Evolutionary conservation across 2,329 filamentous ascomycete species (phyloP), one percentile per base, ranked within the genome.

Genomic region (Monosporascus sp.): DNA sequence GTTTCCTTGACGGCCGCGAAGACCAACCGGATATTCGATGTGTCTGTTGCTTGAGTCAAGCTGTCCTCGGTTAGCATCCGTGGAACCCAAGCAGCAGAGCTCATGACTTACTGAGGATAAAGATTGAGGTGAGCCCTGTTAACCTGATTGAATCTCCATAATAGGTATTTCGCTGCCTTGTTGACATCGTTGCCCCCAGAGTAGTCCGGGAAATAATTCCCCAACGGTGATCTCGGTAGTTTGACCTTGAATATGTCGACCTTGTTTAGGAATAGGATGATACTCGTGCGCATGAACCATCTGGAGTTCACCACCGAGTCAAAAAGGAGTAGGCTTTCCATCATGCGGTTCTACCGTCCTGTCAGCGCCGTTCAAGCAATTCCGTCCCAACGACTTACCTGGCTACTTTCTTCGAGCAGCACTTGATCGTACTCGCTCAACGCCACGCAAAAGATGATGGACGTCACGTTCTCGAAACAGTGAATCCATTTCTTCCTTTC

Each of bases 401-500:
- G 94, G 68, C 93, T 97, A 73, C 90, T 96, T 73, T 97, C 94
- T 73, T 99, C 94, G 41, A 99, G 78, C 51, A 99, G 77, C 5
- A 97, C 93, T 74, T 99, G 94, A 67, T 99, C 94, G 70, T 99
- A 99, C 73, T 99, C 94, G 75, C 92, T 97, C 62, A 99, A 76
- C 17, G 94, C 94, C 57, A 99, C 94, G 68, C 94, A 99, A 74
- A 99, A 99, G 62, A 99, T 99, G 71, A 99, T 99, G 4, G 94
- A 97, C 44, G 94, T 99, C 65, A 99, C 94, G 65, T 97, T 97
- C 72, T 99, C 94, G 71, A 99, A 99, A 76, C 94, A 99, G 74
- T 99, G 94, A 68, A 99, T 99, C 94, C 94, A 99, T 76, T 99
- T 99, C 79, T 99, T 99, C 57, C 94, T 84, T 74, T 99, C 94